These are phyloP conservation scores for Colletotrichum tanaceti DNA, from an alignment of 2,329 filamentous ascomycete genomes.

Conservation along the genomic window DNA sequence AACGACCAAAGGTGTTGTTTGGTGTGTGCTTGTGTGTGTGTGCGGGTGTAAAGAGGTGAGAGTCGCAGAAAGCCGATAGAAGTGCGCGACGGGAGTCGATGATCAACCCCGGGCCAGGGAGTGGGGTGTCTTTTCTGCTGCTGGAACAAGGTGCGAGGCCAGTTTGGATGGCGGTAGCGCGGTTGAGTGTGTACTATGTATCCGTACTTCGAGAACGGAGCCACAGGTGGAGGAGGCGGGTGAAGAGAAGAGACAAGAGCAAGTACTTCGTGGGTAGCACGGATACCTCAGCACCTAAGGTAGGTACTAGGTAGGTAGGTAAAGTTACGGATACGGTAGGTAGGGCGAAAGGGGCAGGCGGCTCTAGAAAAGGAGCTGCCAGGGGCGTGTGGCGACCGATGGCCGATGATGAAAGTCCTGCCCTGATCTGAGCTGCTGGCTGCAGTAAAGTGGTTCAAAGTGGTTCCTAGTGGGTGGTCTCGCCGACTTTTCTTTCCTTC, in stretches of 20 bases:
- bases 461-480: constrained; percentile 23
- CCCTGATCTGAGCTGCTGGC: constrained; percentile 39
- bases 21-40: background rate
- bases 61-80: constrained; percentile 36
- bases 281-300: too few species aligned
- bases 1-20: constrained; percentile 20
- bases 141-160: constrained; percentile 35
- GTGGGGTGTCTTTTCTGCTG: constrained; percentile 36
- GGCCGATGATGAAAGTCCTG: constrained; percentile 42
- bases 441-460: constrained; percentile 39
- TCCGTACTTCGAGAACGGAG: background rate
- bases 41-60: constrained; percentile 38
- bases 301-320: too few species aligned
- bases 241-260: constrained; percentile 36
- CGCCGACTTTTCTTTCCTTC: constrained; percentile 35
- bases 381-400: constrained; percentile 41
- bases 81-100: constrained; percentile 40
- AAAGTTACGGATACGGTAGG: too few species aligned
- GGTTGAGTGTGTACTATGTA: too few species aligned
- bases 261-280: background rate
- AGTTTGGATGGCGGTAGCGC: constrained; percentile 31
- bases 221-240: constrained; percentile 28
- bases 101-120: constrained; percentile 34
- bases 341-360: constrained; percentile 38
- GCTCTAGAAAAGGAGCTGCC: constrained; percentile 39